Evolutionary conservation across 139 green algal genomes (phyloP), one percentile per base, ranked within the genome.

Genomic region (Helicosporidium sp.): DNA sequence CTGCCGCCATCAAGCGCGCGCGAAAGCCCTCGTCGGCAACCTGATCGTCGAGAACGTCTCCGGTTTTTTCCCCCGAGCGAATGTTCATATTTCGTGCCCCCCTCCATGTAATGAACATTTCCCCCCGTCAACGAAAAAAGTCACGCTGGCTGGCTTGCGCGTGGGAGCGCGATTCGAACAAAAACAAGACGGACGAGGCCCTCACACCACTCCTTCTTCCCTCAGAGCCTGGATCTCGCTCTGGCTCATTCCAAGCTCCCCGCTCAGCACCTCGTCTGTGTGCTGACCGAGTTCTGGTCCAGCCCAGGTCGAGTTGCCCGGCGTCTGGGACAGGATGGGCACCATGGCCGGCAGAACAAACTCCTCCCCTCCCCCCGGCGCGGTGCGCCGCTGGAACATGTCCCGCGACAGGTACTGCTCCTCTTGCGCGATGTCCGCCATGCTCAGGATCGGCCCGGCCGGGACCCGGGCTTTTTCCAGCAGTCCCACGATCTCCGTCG

Each of bases 221-320:
- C 66, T 46, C 44, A 83, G 61, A 34, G 47, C 34, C 41, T 27
- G 26, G 1, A 83, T 52, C 3, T 72, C 52, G 7, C 40, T 19
- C 0, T 60, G 52, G 0, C 43, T 46, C 49, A 79, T 46, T 0
- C 62, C 61, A 37, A 83, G 65, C 49, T 79, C 60, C 6, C 31
- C 51, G 8, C 6, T 34, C 35, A 85, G 62, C n/a, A 85, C 56
- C 31, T 73, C 62, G 8, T 77, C 64, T 13, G 74, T 83, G 50
- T 85, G 77, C 46, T 83, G 33, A 0, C 77, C 74, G 43, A 85
- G 61, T 19, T 69, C 69, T 1, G 77, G 71, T 3, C 77, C 77
- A 20, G 77, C 74, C 77, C 74, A 83, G 15, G 55, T 53, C 1
- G 73, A 83, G 35, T 36, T 44, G 10, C 75, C 75, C 4, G 75